phyloP scores from a whole-genome alignment of 1,284 basidiomycete species.

The Heterobasidion parviporum region DNA sequence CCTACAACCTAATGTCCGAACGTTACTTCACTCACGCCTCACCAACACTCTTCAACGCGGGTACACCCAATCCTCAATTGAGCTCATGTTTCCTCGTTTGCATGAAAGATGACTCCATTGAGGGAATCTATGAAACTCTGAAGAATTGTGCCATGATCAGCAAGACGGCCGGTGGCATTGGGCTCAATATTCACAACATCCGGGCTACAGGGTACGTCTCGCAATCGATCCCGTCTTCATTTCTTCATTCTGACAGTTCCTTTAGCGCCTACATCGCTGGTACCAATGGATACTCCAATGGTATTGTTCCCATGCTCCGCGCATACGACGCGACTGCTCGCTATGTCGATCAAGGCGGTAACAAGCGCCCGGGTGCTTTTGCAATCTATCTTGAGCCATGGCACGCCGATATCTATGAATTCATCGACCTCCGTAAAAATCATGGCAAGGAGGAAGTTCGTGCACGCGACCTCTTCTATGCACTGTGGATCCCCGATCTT shows the following conservation, averaged over 20 bases:
- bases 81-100: conserved; percentile 97
- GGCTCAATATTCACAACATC: conserved; percentile 94
- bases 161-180: conserved; percentile 98
- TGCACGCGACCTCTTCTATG: conserved; percentile 97
- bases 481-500: conserved; percentile 96
- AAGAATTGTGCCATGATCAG: conserved; percentile 99
- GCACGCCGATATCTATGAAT: conserved; percentile 98
- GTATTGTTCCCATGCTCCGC: conserved; percentile 98
- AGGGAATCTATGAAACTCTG: conserved; percentile 98
- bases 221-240: conserved; percentile 13
- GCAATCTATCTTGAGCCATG: conserved; percentile 97
- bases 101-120: conserved; percentile 99
- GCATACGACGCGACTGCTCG: conserved; percentile 98
- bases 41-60: conserved; percentile 98
- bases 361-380: conserved; percentile 98
- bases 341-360: conserved; percentile 99
- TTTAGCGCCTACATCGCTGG: conserved; percentile 82
- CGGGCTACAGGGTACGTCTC: conserved; percentile 80
- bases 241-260: conserved; percentile 9
- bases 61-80: conserved; percentile 92
- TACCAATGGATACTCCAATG: conserved; percentile 97
- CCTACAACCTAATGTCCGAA: conserved; percentile 94
- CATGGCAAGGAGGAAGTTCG: conserved; percentile 98
- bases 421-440: conserved; percentile 97
- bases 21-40: conserved; percentile 98